These are phyloP conservation scores for Chaetoceros muelleri DNA, from an alignment of 108 stramenopile species.

Conservation along the genomic window DNA sequence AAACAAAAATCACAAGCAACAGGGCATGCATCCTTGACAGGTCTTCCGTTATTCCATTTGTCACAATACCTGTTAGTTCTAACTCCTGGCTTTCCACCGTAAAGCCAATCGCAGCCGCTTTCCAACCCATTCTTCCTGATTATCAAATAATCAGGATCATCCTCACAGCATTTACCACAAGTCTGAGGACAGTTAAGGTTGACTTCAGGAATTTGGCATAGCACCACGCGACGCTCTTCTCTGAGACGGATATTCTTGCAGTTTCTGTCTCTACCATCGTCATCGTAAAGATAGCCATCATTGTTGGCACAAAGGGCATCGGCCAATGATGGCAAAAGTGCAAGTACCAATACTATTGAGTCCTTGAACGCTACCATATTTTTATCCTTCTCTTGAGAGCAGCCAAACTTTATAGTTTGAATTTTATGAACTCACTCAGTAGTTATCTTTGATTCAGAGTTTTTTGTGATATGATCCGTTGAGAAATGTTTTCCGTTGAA, in stretches of 20 bases:
- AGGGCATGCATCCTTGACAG: not conserved
- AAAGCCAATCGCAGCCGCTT: not conserved
- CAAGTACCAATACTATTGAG: too few species aligned
- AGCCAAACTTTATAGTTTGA: not conserved
- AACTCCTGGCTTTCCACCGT: not conserved
- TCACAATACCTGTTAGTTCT: not conserved
- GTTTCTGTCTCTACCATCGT: not conserved
- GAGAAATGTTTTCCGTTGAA: too few species aligned
- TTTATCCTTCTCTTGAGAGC: not conserved
- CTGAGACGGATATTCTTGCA: not conserved
- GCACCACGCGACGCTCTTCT: not conserved
- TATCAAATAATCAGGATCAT: not conserved
- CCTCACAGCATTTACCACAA: not conserved
- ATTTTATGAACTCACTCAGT: too few species aligned
- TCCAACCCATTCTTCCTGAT: not conserved
- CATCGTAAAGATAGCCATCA: not conserved
- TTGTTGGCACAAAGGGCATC: not conserved
- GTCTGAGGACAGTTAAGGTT: not conserved
- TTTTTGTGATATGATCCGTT: too few species aligned
- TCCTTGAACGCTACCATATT: not conserved
- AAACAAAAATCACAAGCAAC: not conserved
- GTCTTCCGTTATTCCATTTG: not conserved
- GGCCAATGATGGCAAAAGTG: too few species aligned
- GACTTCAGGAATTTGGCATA: not conserved
- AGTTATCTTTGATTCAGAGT: too few species aligned